Evolutionary conservation across 495 filamentous ascomycete species (phyloP).

Genomic region (Trichoderma orchidacearum): DNA sequence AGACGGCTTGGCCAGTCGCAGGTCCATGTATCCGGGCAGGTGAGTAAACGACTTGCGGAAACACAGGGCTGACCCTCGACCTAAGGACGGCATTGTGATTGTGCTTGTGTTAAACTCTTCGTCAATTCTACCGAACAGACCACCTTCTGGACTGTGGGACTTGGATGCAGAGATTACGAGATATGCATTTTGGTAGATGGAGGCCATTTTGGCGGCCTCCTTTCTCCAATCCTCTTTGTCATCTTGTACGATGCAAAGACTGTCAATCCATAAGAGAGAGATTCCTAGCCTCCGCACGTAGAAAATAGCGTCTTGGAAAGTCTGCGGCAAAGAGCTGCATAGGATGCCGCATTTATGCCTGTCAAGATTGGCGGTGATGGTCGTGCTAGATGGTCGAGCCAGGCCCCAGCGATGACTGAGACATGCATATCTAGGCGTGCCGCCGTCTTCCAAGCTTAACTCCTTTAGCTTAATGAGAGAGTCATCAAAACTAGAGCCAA

Average conservation of each 20-base stretch:
- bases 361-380: background rate
- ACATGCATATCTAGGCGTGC: background rate
- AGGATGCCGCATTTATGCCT: background rate
- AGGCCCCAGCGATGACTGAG: conserved; percentile 7
- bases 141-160: background rate
- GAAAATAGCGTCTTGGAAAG: conserved; percentile 13
- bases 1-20: background rate
- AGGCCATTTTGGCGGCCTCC: conserved; percentile 14
- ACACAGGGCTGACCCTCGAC: background rate
- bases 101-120: background rate
- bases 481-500: background rate
- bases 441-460: background rate
- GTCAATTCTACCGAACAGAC: background rate
- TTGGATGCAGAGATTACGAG: conserved; percentile 9
- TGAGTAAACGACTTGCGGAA: background rate
- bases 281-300: conserved; percentile 9
- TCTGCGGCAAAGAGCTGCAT: background rate
- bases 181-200: conserved; percentile 2
- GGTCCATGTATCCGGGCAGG: background rate
- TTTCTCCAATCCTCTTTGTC: conserved; percentile 12
- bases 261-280: conserved; percentile 21
- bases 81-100: conserved; percentile 4
- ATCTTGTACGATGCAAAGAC: conserved; percentile 22
- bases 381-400: background rate
- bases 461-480: background rate